Base-by-base conservation (phyloP, 495 filamentous ascomycete species). In the Immersiella caudata region DNA sequence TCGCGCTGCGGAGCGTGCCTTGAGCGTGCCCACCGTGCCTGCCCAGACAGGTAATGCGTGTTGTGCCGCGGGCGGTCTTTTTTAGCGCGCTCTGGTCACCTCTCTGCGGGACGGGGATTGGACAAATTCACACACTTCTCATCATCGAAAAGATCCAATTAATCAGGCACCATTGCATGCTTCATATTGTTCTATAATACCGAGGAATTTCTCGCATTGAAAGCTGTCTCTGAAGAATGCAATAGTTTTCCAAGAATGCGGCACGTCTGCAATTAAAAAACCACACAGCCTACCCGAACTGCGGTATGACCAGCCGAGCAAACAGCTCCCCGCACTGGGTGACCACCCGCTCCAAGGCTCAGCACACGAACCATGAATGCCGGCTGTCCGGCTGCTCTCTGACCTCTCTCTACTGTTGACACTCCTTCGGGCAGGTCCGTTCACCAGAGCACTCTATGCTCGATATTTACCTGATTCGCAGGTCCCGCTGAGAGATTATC, bases 381-480 rank as follows among this genome's bases (percentile, higher is more conserved):
- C 60, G 60, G 22, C 24, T 29, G 36, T 63, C 25, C 60, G 46
- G 60, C 24, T 63, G 60, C 60, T 63, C 60, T 63, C 46, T 63
- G 60, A 63, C 60, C 36, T 62, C 36, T 51, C 52, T 18, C 60
- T 26, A 20, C 11, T 18, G 11, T 46, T 46, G 40, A 46, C 36
- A 33, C 26, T 36, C 33, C 21, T 55, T 56, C 62, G 6, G 62
- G 62, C 62, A 64, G 62, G 49, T 64, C 49, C 24, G 25, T 24
- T 64, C 50, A 18, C 33, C 18, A 56, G 11, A 64, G 11, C 22
- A 29, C 33, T 20, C 25, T 20, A 24, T 35, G 21, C 14, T 7
- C 11, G 22, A 50, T 63, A 14, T 52, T 51, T 27, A 18, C 60
- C 2, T 27, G 20, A 29, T 62, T 6, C 46, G 0, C 46, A 11